Evolutionary conservation across 352 stramenopile genomes (phyloP).

Genomic region (Elongisporangium senticosum): DNA sequence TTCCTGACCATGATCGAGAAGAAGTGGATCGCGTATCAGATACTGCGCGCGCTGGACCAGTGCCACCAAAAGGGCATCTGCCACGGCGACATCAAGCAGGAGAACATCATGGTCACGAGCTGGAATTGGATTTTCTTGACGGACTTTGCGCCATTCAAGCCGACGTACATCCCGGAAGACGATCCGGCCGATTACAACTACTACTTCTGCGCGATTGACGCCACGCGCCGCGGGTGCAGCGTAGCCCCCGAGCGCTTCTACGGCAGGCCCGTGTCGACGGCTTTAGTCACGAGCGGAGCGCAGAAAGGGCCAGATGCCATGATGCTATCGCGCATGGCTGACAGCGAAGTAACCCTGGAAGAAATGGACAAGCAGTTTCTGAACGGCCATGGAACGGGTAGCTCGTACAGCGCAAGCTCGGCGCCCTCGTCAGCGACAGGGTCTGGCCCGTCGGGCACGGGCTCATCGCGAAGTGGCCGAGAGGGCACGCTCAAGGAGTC

Average conservation of each 20-base stretch:
- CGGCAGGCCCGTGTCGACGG: slow-evolving; percentile 19
- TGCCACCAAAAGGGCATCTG: slow-evolving; percentile 90
- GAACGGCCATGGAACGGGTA: not conserved
- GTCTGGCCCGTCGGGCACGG: not conserved
- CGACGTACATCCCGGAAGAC: slow-evolving; percentile 93
- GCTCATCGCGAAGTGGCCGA: slow-evolving; percentile 33
- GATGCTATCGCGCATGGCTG: slow-evolving; percentile 67
- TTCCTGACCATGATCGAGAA: slow-evolving; percentile 96
- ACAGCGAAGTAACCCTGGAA: slow-evolving; percentile 63
- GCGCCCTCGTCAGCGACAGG: slow-evolving; percentile 11
- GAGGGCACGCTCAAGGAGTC: slow-evolving; percentile 72
- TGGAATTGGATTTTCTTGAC: slow-evolving; percentile 97
- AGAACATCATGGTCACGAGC: slow-evolving; percentile 98
- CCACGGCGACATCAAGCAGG: slow-evolving; percentile 97
- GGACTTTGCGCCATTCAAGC: slow-evolving; percentile 96
- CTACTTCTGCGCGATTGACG: slow-evolving; percentile 88
- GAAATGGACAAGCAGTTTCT: slow-evolving; percentile 74
- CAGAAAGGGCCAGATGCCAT: slow-evolving; percentile 47
- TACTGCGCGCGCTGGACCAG: slow-evolving; percentile 92
- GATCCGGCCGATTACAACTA: slow-evolving; percentile 96
- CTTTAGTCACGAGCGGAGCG: slow-evolving; percentile 7
- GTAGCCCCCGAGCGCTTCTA: slow-evolving; percentile 91
- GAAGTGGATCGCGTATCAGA: slow-evolving; percentile 97
- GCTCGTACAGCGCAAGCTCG: slow-evolving; percentile 19
- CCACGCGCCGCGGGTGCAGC: slow-evolving; percentile 89